Evolutionary conservation across 257 asterid genomes (phyloP), one percentile per base, ranked within the genome.

Genomic region (Thymus quinquecostatus): DNA sequence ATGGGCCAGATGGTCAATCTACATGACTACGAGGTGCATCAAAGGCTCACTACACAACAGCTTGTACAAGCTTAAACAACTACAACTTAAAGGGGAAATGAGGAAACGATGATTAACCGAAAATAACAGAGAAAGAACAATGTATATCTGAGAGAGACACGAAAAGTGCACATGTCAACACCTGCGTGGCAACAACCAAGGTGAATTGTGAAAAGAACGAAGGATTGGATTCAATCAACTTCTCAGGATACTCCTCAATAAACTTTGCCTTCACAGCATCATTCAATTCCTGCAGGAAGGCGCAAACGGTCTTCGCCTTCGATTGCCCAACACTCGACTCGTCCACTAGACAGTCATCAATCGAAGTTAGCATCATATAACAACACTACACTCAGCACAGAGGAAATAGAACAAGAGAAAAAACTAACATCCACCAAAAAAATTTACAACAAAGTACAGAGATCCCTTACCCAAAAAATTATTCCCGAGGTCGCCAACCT

Each of bases 221-320:
- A 6, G 97, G 96, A 68, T 86, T 92, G 13, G 92, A 85, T 51
- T 88, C 92, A 48, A 95, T 92, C 68, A 92, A 71, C 60, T 82
- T 81, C 68, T 86, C 86, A 2, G 99, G 97, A 76, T 80, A 66
- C 77, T 92, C 99, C 70, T 95, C 99, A 8, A 95, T 86, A 65
- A 88, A 95, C 79, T 88, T 95, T 11, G 97, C 95, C 75, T 95
- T 89, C 61, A 92, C 98, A 2, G 97, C 98, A 84, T 92, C 99
- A 79, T 95, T 95, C 82, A 95, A 79, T 86, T 92, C 99, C 85
- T 92, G 93, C 53, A 95, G 96, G 77, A 89, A 92, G 6, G 98
- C 74, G 50, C 97, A 95, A 9, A 89, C 99, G 3, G 94, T 92
- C 73, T 88, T 92, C 57, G 99, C 95, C 88, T 86, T 95, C 21